Base-by-base conservation (phyloP, 129 eudicot species). In the Saussurea involucrata region DNA sequence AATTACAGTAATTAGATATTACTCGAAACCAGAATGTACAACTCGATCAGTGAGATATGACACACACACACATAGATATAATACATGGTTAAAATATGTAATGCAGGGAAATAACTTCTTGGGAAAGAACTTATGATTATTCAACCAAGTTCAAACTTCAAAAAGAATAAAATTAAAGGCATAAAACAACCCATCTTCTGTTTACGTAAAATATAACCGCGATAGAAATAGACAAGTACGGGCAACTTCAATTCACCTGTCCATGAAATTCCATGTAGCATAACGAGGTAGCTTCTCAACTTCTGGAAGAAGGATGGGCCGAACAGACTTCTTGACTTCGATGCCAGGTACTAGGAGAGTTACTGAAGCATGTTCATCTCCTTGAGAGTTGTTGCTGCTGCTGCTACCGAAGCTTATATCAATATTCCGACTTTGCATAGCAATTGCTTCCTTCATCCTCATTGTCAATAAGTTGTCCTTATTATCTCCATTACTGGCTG, bases 201-300 rank as follows among this genome's bases (percentile, higher is more conserved):
- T n/a, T n/a, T n/a, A 28, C 2, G 40, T 17, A 25, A 29, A 66
- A 66, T 11, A 17, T 27, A 36, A 64, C 5, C 36, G 40, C 6
- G 6, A 27, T 13, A 13, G 70, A 60, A 74, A 17, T 61, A 18
- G 10, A 24, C 1, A 28, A 27, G 25, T 72, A 55, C 36, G 61
- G 13, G 49, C 13, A 69, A 77, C 17, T 80, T 42, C 40, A 34
- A n/a, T n/a, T n/a, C 40, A 89, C 95, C 95, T 87, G 65, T 87
- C 85, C 85, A 85, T 72, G 65, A 87, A 89, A 66, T 78, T 70
- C 92, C 92, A 89, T 21, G 95, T 73, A 61, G 91, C 83, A 72
- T 85, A 87, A 36, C 83, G 91, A 61, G 95, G 89, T 24, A 89
- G 21, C 65, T 69, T 83, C 69, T 85, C 76, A 60, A 83, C 82